A percentile compares a stretch with the other conserved stretches of the same genome.
Conservation (phyloP, 2,329 filamentous ascomycete species). For the Aspergillus ibericus region DNA sequence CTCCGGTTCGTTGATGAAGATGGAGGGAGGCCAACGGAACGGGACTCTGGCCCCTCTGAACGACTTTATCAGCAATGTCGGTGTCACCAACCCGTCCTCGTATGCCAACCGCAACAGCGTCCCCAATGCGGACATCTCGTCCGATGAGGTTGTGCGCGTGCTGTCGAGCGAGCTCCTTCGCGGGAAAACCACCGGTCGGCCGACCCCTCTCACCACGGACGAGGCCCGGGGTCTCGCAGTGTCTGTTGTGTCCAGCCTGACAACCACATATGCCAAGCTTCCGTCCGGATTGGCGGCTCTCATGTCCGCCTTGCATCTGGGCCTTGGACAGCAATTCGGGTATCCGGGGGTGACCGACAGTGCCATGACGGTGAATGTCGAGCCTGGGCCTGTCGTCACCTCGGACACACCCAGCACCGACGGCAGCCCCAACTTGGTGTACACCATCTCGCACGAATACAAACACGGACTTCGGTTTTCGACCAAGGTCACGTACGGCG, state of each 20-base stretch:
- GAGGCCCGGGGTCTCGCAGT: slow-evolving; percentile 36
- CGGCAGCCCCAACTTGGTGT: slow-evolving; percentile 17
- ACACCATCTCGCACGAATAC: slow-evolving; percentile 30
- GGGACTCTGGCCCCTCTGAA: slow-evolving; percentile 10
- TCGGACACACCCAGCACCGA: slow-evolving; percentile 8
- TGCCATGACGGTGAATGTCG: slow-evolving; percentile 29
- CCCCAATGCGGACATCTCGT: slow-evolving; percentile 18
- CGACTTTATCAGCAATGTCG: slow-evolving; percentile 1
- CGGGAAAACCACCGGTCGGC: slow-evolving; percentile 30
- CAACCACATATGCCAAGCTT: slow-evolving; percentile 28
- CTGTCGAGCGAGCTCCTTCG: slow-evolving; percentile 35
- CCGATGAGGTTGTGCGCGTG: slow-evolving; percentile 34
- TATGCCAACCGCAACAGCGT: slow-evolving; percentile 10
- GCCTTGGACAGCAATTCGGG: slow-evolving; percentile 38
- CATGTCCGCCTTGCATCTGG: slow-evolving; percentile 38
- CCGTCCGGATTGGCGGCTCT: slow-evolving; percentile 24
- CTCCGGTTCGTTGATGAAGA: slow-evolving; percentile 15
- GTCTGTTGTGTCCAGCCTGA: slow-evolving; percentile 33
- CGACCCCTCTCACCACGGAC: slow-evolving; percentile 26
- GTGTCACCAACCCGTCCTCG: slow-evolving; percentile 6
- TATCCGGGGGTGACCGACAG: slow-evolving; percentile 22
- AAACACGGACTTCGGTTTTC: slow-evolving; percentile 24
- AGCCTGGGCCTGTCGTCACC: slow-evolving; percentile 7
- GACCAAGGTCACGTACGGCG: slow-evolving; percentile 28
- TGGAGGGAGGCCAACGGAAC: slow-evolving; percentile 17